phyloP scores from a whole-genome alignment of 805 yeast genomes.

The Saccharomycopsis guyanensis region DNA sequence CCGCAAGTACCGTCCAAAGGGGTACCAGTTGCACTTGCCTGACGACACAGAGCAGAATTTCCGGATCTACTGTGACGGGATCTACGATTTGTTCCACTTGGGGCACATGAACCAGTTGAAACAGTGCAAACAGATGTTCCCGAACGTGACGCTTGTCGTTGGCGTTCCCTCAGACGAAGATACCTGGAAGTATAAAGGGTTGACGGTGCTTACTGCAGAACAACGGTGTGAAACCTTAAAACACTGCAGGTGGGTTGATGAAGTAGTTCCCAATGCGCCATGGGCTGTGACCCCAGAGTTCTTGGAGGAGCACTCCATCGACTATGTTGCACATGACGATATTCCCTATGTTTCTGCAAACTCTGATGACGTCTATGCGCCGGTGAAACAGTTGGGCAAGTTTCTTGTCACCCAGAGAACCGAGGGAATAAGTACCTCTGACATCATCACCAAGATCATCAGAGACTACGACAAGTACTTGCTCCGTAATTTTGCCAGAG shows the following conservation, averaged over 20 bases:
- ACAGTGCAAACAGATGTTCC: conserved; percentile 89
- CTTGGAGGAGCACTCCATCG: conserved; percentile 70
- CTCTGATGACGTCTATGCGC: conserved; percentile 85
- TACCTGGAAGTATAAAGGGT: conserved; percentile 87
- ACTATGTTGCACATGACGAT: conserved; percentile 97
- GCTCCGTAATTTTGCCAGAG: conserved; percentile 95
- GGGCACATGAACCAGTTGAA: conserved; percentile 98
- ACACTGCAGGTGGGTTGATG: conserved; percentile 98
- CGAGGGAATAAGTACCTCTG: conserved; percentile 92
- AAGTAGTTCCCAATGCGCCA: conserved; percentile 89
- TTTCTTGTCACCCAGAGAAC: conserved; percentile 94
- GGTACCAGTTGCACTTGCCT: conserved; percentile 73
- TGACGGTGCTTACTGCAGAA: conserved; percentile 81
- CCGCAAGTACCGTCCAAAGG: conserved; percentile 72
- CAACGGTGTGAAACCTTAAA: conserved; percentile 87
- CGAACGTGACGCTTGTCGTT: conserved; percentile 76
- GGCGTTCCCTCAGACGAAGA: conserved; percentile 88
- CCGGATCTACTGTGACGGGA: conserved; percentile 97
- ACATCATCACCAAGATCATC: conserved; percentile 89
- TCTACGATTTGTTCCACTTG: conserved; percentile 89
- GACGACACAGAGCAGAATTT: conserved; percentile 62
- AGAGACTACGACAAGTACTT: conserved; percentile 94
- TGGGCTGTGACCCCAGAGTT: conserved; percentile 90
- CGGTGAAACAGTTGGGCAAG: conserved; percentile 84
- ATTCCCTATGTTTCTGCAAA: conserved; percentile 89